phyloP scores from a whole-genome alignment of 2,329 filamentous ascomycete genomes.

The Colletotrichum lini region DNA sequence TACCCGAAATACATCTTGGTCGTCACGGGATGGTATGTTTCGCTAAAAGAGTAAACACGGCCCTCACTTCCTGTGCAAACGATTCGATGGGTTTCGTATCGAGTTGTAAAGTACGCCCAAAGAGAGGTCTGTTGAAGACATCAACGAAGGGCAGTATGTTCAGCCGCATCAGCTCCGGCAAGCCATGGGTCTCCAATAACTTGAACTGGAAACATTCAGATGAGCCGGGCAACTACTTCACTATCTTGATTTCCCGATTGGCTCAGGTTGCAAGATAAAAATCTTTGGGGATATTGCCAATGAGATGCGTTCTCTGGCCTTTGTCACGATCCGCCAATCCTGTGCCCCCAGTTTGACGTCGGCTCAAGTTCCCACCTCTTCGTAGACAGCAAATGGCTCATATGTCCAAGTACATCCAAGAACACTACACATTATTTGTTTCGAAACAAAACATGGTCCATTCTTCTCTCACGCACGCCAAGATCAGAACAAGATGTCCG shows the following conservation, averaged over 20 bases:
- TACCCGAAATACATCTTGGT: too few relatives aligned
- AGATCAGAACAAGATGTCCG: too few relatives aligned
- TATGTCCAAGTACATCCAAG: slow-evolving; percentile 9
- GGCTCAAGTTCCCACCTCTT: slow-evolving; percentile 4
- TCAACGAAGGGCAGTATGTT: too few relatives aligned
- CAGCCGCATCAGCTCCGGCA: too few relatives aligned
- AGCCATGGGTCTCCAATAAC: too few relatives aligned
- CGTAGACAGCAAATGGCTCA: slow-evolving; percentile 1
- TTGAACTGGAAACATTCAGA: neutral
- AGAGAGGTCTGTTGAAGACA: too few relatives aligned
- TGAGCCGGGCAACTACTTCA: slow-evolving; percentile 6
- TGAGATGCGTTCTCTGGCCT: neutral
- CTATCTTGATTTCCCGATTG: slow-evolving; percentile 1
- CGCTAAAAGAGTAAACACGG: too few relatives aligned
- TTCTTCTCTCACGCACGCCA: slow-evolving; percentile 5
- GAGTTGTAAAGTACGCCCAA: too few relatives aligned
- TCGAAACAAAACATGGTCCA: neutral
- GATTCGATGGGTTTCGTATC: too few relatives aligned
- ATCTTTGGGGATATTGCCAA: rapidly evolving
- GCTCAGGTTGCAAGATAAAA: neutral
- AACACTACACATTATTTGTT: neutral
- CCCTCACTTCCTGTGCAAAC: too few relatives aligned
- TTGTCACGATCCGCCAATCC: neutral
- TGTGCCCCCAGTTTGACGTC: neutral
- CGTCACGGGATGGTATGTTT: too few relatives aligned